Evolutionary conservation across 2,329 filamentous ascomycete species (phyloP).

Genomic region (Neopestalotiopsis sp.): DNA sequence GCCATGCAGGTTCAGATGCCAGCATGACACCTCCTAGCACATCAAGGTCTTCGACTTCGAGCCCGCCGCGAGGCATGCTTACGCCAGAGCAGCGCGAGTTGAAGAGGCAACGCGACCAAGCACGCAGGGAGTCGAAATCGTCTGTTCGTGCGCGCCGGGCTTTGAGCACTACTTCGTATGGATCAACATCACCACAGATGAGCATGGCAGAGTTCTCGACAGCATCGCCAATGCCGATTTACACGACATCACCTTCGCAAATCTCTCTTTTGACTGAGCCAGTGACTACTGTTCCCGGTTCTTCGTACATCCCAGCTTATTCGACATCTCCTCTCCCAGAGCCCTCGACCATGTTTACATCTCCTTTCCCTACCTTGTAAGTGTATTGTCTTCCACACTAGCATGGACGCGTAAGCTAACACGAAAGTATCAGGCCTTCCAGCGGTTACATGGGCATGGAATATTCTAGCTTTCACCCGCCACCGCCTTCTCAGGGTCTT

Average conservation of each 20-base stretch:
- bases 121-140: conserved; percentile 63
- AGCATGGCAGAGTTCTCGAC: conserved; percentile 49
- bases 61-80: conserved; percentile 59
- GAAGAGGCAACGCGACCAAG: conserved; percentile 65
- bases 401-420: not conserved
- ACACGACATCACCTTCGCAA: conserved; percentile 56
- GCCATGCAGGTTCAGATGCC: conserved; percentile 48
- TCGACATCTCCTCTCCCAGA: conserved; percentile 52
- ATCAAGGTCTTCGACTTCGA: conserved; percentile 61
- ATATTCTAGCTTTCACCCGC: conserved; percentile 44
- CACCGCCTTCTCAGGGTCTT: conserved; percentile 34
- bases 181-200: conserved; percentile 46
- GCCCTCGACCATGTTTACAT: conserved; percentile 36
- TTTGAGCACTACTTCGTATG: conserved; percentile 48
- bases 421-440: conserved; percentile 27
- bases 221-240: conserved; percentile 52
- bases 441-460: conserved; percentile 52
- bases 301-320: conserved; percentile 56
- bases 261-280: conserved; percentile 59
- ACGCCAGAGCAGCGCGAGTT: conserved; percentile 67
- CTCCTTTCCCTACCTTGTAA: conserved; percentile 36
- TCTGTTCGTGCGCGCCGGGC: conserved; percentile 56
- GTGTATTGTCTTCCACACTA: not conserved
- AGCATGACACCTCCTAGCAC: conserved; percentile 57
- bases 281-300: conserved; percentile 46